Evolutionary conservation across 208 protist genomes (phyloP), one percentile per base, ranked within the genome.

Genomic region (Leishmania lainsoni): DNA sequence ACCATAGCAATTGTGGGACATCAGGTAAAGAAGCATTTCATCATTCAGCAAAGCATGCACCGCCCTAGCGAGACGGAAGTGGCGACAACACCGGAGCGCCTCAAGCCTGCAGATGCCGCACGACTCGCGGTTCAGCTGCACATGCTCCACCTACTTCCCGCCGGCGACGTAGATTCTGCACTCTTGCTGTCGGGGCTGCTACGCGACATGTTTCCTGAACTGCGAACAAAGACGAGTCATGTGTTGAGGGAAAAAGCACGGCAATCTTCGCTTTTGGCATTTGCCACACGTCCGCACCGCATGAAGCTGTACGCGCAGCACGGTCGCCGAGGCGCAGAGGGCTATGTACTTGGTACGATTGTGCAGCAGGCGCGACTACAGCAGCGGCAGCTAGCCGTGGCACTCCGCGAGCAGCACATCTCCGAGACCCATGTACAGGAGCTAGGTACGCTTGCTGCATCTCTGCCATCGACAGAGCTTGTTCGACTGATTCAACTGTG

Each of bases 291-390:
- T 26, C 66, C 81, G 14, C 94, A 97, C 63, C 86, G 91, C 8
- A 48, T 73, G 26, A 91, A 93, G 71, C 83, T 96, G n/a, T 82
- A 79, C 63, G 72, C 81, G n/a, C 80, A 79, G 45, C 86, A 91
- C 76, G 58, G 86, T 17, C 68, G 35, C 29, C 26, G 79, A 26
- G 6, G 76, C 1, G 89, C 81, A n/a, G 86, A 87, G 79, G 48
- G 56, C 39, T 91, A 87, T 63, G 32, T 95, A 20, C 79, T 93
- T n/a, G 83, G 89, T 6, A 95, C 87, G 20, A 86, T 91, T 70
- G 84, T 91, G 20, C 87, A 93, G 83, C 91, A 89, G 29, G 85
- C 87, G 20, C 89, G 94, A 42, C 83, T 97, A 73, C 85, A 94
- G 74, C 92, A 95, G 70, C 91, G 94, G 14, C 87, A 90, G 85